Evolutionary conservation across 495 filamentous ascomycete species (phyloP).

Genomic region (Hypoxylon lienhwacheense): DNA sequence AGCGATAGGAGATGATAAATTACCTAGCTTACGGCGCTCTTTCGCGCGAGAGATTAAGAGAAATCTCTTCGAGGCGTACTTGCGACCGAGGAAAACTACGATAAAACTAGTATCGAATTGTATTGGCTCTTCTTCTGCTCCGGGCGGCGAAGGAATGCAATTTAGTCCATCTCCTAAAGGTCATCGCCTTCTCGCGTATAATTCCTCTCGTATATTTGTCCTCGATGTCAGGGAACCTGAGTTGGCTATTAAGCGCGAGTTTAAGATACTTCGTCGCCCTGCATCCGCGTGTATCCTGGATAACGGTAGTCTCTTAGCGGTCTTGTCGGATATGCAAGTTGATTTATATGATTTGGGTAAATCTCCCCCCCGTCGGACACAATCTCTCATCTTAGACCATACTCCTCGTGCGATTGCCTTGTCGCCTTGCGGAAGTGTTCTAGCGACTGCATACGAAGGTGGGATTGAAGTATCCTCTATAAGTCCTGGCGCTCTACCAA

Average conservation of each 20-base stretch:
- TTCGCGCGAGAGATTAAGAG: slow-evolving; percentile 73
- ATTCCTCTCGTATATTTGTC: slow-evolving; percentile 85
- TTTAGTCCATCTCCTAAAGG: slow-evolving; percentile 77
- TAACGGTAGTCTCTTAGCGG: slow-evolving; percentile 74
- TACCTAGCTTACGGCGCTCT: slow-evolving; percentile 63
- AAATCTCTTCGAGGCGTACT: slow-evolving; percentile 77
- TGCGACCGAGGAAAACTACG: slow-evolving; percentile 68
- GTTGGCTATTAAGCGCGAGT: slow-evolving; percentile 68
- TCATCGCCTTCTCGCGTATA: slow-evolving; percentile 73
- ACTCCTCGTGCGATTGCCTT: slow-evolving; percentile 74
- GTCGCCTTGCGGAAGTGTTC: slow-evolving; percentile 76
- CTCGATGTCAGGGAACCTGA: slow-evolving; percentile 62
- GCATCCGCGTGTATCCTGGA: slow-evolving; percentile 78
- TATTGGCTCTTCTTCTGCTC: slow-evolving; percentile 78
- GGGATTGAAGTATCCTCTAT: slow-evolving; percentile 85
- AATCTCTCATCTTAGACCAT: slow-evolving; percentile 73
- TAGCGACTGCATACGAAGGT: slow-evolving; percentile 84
- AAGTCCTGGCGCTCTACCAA: slow-evolving; percentile 60
- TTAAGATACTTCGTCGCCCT: slow-evolving; percentile 78
- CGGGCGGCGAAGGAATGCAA: slow-evolving; percentile 82
- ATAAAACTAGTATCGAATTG: slow-evolving; percentile 81
- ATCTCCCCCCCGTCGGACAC: slow-evolving; percentile 64
- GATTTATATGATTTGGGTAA: slow-evolving; percentile 74
- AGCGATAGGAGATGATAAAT: slow-evolving; percentile 51
- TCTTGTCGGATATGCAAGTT: slow-evolving; percentile 78